phyloP scores from a whole-genome alignment of 495 filamentous ascomycete genomes.

The Neurospora sp. region DNA sequence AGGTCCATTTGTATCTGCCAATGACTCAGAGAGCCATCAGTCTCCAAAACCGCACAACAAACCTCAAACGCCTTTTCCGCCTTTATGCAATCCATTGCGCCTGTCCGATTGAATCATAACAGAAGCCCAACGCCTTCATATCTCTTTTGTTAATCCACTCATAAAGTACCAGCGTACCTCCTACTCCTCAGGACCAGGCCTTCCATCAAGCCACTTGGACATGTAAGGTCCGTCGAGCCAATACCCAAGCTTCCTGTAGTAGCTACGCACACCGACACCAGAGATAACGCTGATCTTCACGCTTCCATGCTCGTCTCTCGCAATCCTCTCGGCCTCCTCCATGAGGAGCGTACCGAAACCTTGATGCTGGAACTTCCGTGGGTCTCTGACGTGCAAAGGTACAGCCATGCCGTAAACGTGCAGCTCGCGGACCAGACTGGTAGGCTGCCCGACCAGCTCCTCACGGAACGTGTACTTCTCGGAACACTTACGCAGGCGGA shows the following conservation, averaged over 20 bases:
- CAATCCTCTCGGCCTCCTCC: conserved; percentile 96
- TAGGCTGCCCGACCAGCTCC: conserved; percentile 76
- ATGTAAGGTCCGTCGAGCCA: conserved; percentile 85
- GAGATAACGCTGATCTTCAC: conserved; percentile 92
- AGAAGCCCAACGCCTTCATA: not conserved
- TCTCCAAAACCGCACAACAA: not conserved
- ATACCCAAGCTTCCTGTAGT: conserved; percentile 89
- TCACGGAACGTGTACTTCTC: conserved; percentile 80
- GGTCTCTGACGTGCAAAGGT: conserved; percentile 85
- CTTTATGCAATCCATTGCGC: not conserved
- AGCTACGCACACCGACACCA: conserved; percentile 87
- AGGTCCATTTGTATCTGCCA: not conserved
- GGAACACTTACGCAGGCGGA: conserved; percentile 85
- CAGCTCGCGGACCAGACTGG: conserved; percentile 85
- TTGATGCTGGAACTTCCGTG: conserved; percentile 95
- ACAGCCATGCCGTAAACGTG: conserved; percentile 97
- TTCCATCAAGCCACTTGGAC: conserved; percentile 56
- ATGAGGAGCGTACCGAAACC: conserved; percentile 93
- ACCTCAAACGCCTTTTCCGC: not conserved
- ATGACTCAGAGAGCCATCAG: not conserved
- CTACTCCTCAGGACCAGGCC: conserved; percentile 20
- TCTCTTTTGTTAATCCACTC: not conserved
- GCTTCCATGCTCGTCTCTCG: conserved; percentile 85
- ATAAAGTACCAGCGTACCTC: not conserved
- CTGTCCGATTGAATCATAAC: not conserved